A percentile compares a stretch with the other conserved stretches of the same genome.
phyloP scores from a whole-genome alignment of 495 filamentous ascomycete genomes.

The Polyplosphaeria fusca region DNA sequence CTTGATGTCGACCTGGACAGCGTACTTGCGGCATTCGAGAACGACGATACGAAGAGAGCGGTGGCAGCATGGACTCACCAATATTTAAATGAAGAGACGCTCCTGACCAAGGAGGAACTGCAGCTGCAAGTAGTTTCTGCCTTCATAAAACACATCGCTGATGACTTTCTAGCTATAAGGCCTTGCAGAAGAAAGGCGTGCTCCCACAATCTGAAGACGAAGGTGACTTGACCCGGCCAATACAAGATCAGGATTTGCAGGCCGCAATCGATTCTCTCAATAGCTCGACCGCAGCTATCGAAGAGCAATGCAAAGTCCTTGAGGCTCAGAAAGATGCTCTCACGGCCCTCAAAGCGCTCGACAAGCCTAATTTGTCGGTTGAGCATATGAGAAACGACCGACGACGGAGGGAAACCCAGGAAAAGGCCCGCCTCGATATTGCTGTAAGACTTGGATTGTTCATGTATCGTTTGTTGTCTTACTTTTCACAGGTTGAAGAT shows the following conservation, averaged over 20 bases:
- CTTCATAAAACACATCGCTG: background rate
- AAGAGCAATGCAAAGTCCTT: constrained; percentile 38
- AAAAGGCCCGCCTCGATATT: constrained; percentile 37
- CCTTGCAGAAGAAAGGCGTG: constrained; percentile 20
- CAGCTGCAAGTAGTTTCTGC: constrained; percentile 39
- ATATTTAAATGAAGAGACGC: constrained; percentile 34
- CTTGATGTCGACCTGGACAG: constrained; percentile 35
- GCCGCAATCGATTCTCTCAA: constrained; percentile 37
- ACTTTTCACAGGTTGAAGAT: constrained; percentile 31
- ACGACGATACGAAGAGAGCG: constrained; percentile 29
- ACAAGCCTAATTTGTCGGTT: constrained; percentile 24
- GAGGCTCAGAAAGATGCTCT: constrained; percentile 40
- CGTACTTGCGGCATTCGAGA: constrained; percentile 38
- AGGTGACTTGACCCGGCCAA: constrained; percentile 19
- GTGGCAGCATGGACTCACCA: constrained; percentile 36
- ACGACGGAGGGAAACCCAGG: constrained; percentile 32
- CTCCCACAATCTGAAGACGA: constrained; percentile 16
- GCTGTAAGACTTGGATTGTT: constrained; percentile 9
- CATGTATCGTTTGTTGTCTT: background rate
- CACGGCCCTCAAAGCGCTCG: constrained; percentile 30
- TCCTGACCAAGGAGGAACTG: constrained; percentile 41
- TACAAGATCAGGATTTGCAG: constrained; percentile 36
- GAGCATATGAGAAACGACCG: constrained; percentile 30
- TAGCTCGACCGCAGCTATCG: constrained; percentile 39
- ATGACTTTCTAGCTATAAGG: constrained; percentile 16